phyloP scores from a whole-genome alignment of 345 rosid species.

The Bruguiera parviflora region DNA sequence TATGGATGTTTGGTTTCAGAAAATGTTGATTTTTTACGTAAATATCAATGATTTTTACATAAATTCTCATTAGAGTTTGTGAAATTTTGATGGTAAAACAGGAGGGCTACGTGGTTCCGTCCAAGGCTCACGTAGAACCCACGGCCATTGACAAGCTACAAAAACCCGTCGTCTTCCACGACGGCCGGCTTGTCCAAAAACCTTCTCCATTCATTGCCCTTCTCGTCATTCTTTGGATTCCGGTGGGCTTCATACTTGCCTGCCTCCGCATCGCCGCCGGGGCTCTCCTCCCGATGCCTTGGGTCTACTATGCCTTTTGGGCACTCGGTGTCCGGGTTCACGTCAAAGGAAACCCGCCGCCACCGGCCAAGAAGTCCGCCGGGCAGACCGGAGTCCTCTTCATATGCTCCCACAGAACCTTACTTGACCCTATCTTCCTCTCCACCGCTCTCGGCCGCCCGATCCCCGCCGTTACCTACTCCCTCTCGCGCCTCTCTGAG shows the following conservation, averaged over 20 bases:
- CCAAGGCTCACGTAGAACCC: constrained; percentile 19
- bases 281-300: constrained; percentile 51
- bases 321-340: constrained; percentile 51
- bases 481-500: constrained; percentile 63
- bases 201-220: constrained; percentile 58
- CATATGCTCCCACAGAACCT: constrained; percentile 62
- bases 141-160: constrained; percentile 36
- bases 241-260: constrained; percentile 59
- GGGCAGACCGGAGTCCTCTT: constrained; percentile 56
- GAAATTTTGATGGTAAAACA: constrained; percentile 9
- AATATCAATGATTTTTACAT: no score
- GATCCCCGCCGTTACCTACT: constrained; percentile 70
- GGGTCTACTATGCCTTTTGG: constrained; percentile 48
- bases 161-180: constrained; percentile 67
- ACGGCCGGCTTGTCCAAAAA: constrained; percentile 65
- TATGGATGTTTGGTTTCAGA: no score
- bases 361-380: constrained; percentile 37
- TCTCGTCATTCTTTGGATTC: constrained; percentile 56
- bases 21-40: no score
- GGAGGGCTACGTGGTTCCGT: constrained; percentile 39
- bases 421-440: constrained; percentile 69
- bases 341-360: constrained; percentile 60
- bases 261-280: constrained; percentile 49
- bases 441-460: constrained; percentile 62
- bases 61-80: no score